These are phyloP conservation scores for Zostera marina DNA, from an alignment of 116 monocot species.

Conservation along the genomic window DNA sequence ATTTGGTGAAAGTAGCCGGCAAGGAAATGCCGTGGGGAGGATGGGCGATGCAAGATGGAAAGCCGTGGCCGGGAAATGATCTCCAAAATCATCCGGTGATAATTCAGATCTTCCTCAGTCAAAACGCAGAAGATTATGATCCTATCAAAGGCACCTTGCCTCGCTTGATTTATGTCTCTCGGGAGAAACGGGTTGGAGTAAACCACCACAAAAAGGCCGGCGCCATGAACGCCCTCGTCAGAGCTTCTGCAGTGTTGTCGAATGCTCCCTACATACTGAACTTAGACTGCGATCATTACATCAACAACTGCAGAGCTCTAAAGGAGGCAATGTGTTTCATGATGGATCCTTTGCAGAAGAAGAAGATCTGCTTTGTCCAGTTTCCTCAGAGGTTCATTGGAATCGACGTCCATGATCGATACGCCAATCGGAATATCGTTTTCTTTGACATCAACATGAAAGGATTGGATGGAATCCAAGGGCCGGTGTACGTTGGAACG, in stretches of 20 bases:
- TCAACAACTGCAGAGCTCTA: conserved; percentile 15
- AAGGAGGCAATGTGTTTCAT: conserved; percentile 18
- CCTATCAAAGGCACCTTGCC: background rate
- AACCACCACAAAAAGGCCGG: conserved; percentile 4
- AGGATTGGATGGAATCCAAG: too few relatives aligned
- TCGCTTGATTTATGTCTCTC: background rate
- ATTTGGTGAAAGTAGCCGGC: conserved; percentile 38
- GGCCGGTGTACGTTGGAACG: too few relatives aligned
- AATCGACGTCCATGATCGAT: conserved; percentile 14
- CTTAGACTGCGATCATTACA: conserved; percentile 17
- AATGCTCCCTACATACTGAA: conserved; percentile 16
- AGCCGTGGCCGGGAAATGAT: conserved; percentile 72
- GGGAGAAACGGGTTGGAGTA: background rate
- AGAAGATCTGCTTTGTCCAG: conserved; percentile 13
- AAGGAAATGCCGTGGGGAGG: conserved; percentile 66
- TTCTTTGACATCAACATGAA: conserved; percentile 13
- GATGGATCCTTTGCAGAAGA: conserved; percentile 13
- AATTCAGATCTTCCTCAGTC: conserved; percentile 34
- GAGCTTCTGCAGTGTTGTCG: conserved; percentile 10
- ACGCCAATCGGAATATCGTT: conserved; percentile 19
- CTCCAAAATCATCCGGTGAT: conserved; percentile 62
- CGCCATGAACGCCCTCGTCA: conserved; percentile 10
- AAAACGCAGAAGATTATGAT: background rate
- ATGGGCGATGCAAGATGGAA: conserved; percentile 66
- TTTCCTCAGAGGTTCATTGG: conserved; percentile 17